Conservation (phyloP, 2,329 filamentous ascomycete genomes). For the Alternaria arborescens region DNA sequence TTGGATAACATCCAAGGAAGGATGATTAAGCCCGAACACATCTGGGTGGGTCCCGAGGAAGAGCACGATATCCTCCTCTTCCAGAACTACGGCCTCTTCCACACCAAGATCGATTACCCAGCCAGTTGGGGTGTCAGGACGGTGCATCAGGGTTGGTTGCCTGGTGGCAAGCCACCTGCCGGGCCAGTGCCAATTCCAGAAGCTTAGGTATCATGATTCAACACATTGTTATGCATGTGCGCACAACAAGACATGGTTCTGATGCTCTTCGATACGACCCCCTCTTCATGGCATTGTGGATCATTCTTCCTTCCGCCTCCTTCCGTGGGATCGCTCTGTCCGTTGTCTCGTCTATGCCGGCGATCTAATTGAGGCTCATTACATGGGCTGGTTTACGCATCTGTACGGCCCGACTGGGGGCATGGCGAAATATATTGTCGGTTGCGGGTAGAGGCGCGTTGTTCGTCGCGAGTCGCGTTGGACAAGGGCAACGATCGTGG, state of each 20-base stretch:
- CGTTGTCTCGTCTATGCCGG: not conserved
- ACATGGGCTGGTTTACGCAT: not conserved
- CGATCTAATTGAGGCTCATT: not conserved
- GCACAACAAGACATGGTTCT: not conserved
- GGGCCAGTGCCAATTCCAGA: constrained; percentile 9
- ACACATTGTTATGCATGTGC: not conserved
- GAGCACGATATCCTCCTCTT: constrained; percentile 8
- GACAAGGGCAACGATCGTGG: not conserved
- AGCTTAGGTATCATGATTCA: not conserved
- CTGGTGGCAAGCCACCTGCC: not conserved
- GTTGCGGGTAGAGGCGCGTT: not conserved
- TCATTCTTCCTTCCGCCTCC: not conserved
- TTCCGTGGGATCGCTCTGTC: not conserved
- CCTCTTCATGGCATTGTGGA: not conserved
- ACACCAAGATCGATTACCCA: constrained; percentile 12
- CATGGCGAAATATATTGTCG: not conserved
- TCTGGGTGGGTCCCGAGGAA: constrained; percentile 6
- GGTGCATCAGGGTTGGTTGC: constrained; percentile 5
- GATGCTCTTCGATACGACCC: not conserved
- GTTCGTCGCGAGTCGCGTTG: not conserved
- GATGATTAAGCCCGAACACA: constrained; percentile 12
- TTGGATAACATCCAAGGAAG: constrained; percentile 5
- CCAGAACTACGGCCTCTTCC: constrained; percentile 8
- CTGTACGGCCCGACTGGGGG: not conserved
- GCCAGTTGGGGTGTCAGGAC: constrained; percentile 5